Evolutionary conservation across 805 yeast genomes (phyloP).

Genomic region (Yamadazyma sp.): DNA sequence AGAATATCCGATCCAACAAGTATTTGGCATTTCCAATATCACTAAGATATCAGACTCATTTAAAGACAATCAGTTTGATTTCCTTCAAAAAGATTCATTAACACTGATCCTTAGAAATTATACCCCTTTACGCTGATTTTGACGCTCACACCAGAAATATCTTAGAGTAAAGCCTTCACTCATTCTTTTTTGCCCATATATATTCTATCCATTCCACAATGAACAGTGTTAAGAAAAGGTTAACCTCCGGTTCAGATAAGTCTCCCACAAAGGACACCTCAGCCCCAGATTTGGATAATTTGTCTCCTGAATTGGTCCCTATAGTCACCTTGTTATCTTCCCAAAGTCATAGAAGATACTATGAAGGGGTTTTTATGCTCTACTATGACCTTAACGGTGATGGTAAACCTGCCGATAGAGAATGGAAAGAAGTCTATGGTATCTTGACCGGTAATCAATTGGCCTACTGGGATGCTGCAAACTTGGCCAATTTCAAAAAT

Average conservation of each 20-base stretch:
- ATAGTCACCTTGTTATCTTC: conserved; percentile 72
- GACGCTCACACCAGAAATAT: no score
- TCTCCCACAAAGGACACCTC: conserved; percentile 11
- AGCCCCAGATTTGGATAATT: conserved; percentile 18
- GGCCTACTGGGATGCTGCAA: conserved; percentile 86
- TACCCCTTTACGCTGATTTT: no score
- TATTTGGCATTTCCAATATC: no score
- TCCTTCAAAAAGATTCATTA: no score
- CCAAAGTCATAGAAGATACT: conserved; percentile 70
- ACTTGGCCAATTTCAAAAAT: conserved; percentile 50
- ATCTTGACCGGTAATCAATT: conserved; percentile 86
- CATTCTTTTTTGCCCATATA: no score
- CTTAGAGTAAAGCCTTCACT: no score
- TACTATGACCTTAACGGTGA: conserved; percentile 74
- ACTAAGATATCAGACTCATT: no score
- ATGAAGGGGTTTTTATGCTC: conserved; percentile 73
- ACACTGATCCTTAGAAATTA: no score
- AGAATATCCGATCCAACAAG: no score
- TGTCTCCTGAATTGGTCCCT: conserved; percentile 57
- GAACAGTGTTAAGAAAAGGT: conserved; percentile 24
- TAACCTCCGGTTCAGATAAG: conserved; percentile 17
- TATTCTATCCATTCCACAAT: no score
- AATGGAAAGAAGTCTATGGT: conserved; percentile 93
- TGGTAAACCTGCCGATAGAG: conserved; percentile 79
- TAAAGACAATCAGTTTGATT: no score